Conservation (phyloP, 2,329 filamentous ascomycete genomes). For the Fusarium graminum region DNA sequence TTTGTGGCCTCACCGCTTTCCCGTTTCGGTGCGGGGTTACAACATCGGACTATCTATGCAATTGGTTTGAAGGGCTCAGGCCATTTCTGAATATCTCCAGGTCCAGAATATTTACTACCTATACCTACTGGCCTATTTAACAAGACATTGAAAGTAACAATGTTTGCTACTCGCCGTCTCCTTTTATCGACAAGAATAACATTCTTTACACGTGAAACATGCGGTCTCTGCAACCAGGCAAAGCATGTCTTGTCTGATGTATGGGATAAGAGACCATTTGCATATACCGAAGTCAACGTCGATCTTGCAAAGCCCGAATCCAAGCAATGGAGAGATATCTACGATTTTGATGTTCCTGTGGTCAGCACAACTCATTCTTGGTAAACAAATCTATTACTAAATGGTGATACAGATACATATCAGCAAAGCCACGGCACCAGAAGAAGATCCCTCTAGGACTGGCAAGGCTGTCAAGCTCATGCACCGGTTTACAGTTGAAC, state of each 20-base stretch:
- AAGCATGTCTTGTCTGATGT: conserved; percentile 76
- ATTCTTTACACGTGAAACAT: conserved; percentile 79
- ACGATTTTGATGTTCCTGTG: conserved; percentile 86
- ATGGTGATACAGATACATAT: conserved; percentile 68
- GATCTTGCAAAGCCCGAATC: conserved; percentile 75
- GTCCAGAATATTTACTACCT: background rate
- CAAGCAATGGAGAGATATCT: conserved; percentile 77
- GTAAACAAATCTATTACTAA: background rate
- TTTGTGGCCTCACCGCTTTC: conserved; percentile 53
- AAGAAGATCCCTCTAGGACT: conserved; percentile 67
- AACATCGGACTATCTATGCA: conserved; percentile 7
- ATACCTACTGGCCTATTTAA: background rate
- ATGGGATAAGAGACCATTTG: conserved; percentile 75
- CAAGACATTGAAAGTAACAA: conserved; percentile 49
- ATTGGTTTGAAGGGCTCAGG: conserved; percentile 23
- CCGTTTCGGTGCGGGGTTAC: conserved; percentile 51
- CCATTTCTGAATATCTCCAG: conserved; percentile 23
- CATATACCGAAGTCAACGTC: conserved; percentile 78
- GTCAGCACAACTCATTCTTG: conserved; percentile 60
- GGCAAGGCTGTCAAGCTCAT: conserved; percentile 77
- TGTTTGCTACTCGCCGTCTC: conserved; percentile 66
- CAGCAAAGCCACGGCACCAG: conserved; percentile 65
- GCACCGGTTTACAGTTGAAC: conserved; percentile 78
- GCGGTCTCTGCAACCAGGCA: conserved; percentile 77
- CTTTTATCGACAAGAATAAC: conserved; percentile 75